phyloP scores from a whole-genome alignment of 352 stramenopile species.

The Plasmopara muralis region DNA sequence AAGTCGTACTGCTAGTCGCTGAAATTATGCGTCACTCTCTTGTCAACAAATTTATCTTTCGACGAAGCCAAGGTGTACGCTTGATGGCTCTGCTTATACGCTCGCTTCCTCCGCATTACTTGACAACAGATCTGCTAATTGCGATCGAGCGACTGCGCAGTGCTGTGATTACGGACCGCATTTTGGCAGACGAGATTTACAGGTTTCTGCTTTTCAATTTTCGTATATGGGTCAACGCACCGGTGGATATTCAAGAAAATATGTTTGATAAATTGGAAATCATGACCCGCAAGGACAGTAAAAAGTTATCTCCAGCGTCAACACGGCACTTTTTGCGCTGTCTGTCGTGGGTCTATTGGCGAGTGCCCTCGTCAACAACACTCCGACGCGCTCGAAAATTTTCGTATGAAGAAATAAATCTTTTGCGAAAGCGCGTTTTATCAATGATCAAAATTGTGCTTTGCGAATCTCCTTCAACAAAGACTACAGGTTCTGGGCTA shows the following conservation, averaged over 20 bases:
- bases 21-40: slow-evolving; percentile 84
- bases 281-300: slow-evolving; percentile 65
- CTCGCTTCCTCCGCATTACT: slow-evolving; percentile 55
- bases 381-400: slow-evolving; percentile 49
- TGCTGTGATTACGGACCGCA: slow-evolving; percentile 74
- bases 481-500: slow-evolving; percentile 47
- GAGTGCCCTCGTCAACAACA: slow-evolving; percentile 31
- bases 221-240: slow-evolving; percentile 74
- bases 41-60: slow-evolving; percentile 85
- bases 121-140: slow-evolving; percentile 60
- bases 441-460: slow-evolving; percentile 75
- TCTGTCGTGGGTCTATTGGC: slow-evolving; percentile 82
- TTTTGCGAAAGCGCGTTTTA: slow-evolving; percentile 57
- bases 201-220: slow-evolving; percentile 85
- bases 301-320: slow-evolving; percentile 59
- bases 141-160: slow-evolving; percentile 66
- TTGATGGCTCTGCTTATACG: slow-evolving; percentile 62
- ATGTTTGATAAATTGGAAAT: slow-evolving; percentile 82
- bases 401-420: slow-evolving; percentile 46
- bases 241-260: slow-evolving; percentile 55
- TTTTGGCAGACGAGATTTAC: slow-evolving; percentile 72
- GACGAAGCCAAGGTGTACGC: slow-evolving; percentile 65
- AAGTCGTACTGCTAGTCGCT: slow-evolving; percentile 68
- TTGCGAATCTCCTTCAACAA: slow-evolving; percentile 58
- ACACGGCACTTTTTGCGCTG: slow-evolving; percentile 78